These are phyloP conservation scores for Sporothrix pallida DNA, from an alignment of 2,329 filamentous ascomycete species.

Conservation along the genomic window DNA sequence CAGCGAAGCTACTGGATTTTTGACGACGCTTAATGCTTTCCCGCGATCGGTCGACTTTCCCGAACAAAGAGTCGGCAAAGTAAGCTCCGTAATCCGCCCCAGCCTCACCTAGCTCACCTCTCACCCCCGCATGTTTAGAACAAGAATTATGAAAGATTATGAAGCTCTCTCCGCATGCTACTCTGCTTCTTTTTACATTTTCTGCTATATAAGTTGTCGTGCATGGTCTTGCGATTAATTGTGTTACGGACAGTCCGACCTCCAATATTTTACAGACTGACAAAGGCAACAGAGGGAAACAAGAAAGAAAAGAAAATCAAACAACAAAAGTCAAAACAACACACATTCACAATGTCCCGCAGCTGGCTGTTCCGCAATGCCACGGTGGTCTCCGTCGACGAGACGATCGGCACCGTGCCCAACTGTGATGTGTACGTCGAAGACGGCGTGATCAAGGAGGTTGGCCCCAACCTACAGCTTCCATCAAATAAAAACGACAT, in stretches of 20 bases:
- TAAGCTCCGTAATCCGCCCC: not conserved
- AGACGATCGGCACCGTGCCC: constrained; percentile 13
- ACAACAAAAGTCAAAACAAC: not conserved
- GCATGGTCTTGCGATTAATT: not conserved
- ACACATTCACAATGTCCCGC: not conserved
- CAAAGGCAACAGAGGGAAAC: not conserved
- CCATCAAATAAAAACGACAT: not conserved
- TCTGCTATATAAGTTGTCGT: constrained; percentile 2
- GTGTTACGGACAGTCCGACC: not conserved
- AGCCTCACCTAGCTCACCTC: not conserved
- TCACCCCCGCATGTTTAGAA: constrained; percentile 10
- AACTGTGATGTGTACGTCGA: constrained; percentile 11
- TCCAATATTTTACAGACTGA: constrained; percentile 7
- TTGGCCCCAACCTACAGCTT: constrained; percentile 1
- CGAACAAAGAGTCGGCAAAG: constrained; percentile 15
- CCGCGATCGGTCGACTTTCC: not conserved
- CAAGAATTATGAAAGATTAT: constrained; percentile 4
- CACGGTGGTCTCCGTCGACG: constrained; percentile 14
- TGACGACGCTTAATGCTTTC: constrained; percentile 1
- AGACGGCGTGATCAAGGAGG: constrained; percentile 12
- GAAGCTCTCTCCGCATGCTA: not conserved
- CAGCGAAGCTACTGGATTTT: not conserved
- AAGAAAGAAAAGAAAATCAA: not conserved
- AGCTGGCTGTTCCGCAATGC: constrained; percentile 16
- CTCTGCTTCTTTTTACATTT: not conserved